phyloP scores from a whole-genome alignment of 106 monocot genomes.

The Dioscorea zingiberensis region DNA sequence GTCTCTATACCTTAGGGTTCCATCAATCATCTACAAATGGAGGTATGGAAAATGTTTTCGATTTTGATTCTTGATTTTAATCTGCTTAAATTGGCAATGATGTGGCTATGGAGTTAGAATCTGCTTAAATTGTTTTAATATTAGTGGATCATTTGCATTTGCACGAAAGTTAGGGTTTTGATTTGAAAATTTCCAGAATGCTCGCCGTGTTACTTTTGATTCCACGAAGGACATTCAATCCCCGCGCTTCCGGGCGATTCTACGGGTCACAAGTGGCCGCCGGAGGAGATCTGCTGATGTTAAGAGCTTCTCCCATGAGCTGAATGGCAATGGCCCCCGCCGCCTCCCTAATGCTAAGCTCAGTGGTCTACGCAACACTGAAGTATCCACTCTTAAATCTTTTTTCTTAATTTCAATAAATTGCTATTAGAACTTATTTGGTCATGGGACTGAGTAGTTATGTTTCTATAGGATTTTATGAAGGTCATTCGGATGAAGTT shows the following conservation, averaged over 20 bases:
- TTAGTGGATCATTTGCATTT: neutral
- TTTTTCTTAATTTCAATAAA: neutral
- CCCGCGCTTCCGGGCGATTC: conserved; percentile 89
- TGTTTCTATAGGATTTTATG: conserved; percentile 52
- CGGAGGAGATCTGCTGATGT: conserved; percentile 44
- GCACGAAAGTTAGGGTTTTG: neutral
- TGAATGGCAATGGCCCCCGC: conserved; percentile 37
- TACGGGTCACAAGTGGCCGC: conserved; percentile 85
- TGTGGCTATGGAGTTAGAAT: neutral
- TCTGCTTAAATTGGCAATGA: no score
- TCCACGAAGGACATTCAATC: conserved; percentile 71
- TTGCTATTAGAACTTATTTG: neutral
- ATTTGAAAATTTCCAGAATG: neutral
- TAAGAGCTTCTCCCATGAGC: conserved; percentile 96
- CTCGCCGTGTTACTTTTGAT: conserved; percentile 46
- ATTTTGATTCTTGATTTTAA: neutral
- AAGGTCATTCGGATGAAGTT: conserved; percentile 55
- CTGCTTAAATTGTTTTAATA: neutral
- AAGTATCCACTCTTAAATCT: conserved; percentile 18
- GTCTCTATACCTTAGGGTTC: neutral
- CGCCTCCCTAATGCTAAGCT: conserved; percentile 45
- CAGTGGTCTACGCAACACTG: conserved; percentile 28
- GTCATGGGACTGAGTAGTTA: neutral
- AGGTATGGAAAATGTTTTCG: neutral
- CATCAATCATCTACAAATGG: neutral